Evolutionary conservation across 176 grass and related monocot genomes (phyloP).

Genomic region (Triticum turgidum): DNA sequence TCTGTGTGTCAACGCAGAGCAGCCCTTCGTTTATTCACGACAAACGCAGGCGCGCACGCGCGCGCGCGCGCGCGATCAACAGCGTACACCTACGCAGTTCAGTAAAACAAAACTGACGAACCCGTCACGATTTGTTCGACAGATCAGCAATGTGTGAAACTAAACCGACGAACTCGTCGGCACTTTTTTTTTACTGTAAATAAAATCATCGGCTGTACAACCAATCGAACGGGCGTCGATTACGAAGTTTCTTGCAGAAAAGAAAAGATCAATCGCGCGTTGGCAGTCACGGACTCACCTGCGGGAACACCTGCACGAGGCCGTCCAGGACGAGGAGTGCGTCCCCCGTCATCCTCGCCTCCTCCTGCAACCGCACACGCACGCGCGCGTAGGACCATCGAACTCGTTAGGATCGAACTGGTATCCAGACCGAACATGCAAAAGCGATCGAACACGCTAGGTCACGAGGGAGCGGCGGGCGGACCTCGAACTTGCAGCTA

Average conservation of each 20-base stretch:
- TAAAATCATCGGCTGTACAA: not conserved
- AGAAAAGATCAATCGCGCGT: not conserved
- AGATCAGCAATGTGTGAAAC: not conserved
- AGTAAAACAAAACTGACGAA: too few species aligned
- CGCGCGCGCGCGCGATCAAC: not conserved
- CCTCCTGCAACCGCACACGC: not conserved
- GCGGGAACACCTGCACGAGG: constrained; percentile 42
- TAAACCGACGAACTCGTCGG: not conserved
- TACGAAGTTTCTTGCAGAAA: not conserved
- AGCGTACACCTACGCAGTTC: not conserved
- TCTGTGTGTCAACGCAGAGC: not conserved
- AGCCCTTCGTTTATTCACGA: not conserved
- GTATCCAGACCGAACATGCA: not conserved
- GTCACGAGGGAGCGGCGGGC: not conserved
- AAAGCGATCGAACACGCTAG: not conserved
- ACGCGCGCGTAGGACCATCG: too few species aligned
- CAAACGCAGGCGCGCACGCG: not conserved
- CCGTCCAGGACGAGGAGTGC: constrained; percentile 12
- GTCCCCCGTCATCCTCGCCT: constrained; percentile 1
- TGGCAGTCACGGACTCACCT: constrained; percentile 4
- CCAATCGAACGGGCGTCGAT: not conserved
- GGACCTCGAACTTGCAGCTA: not conserved
- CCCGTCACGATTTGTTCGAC: not conserved
- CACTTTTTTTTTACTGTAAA: not conserved
- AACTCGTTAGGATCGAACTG: not conserved